Evolutionary conservation across 169 alveolate genomes (phyloP).

Genomic region (Cryptosporidium tyzzeri): DNA sequence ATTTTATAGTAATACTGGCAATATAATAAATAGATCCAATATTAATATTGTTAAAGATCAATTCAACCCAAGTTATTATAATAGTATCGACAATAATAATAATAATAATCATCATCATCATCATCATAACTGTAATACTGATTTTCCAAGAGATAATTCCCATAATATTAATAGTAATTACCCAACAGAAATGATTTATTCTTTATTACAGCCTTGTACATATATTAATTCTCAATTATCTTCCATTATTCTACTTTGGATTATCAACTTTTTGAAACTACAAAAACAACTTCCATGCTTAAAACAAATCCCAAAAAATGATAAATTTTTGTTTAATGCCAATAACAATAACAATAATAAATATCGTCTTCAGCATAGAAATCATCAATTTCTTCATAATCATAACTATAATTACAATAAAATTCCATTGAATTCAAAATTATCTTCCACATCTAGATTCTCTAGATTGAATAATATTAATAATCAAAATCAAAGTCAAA

Average conservation of each 20-base stretch:
- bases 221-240: slow-evolving; percentile 6
- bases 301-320: slow-evolving; percentile 3
- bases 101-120: too few relatives aligned
- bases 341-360: background rate
- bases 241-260: slow-evolving; percentile 36
- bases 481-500: background rate
- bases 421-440: background rate
- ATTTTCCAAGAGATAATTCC: background rate
- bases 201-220: background rate
- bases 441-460: background rate
- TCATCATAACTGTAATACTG: background rate
- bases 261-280: slow-evolving; percentile 1
- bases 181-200: background rate
- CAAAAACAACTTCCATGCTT: slow-evolving; percentile 55
- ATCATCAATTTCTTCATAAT: slow-evolving; percentile 8
- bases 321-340: background rate
- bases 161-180: background rate
- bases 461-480: background rate
- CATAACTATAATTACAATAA: slow-evolving; percentile 1
- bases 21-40: slow-evolving; percentile 19
- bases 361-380: background rate
- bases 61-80: background rate
- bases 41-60: slow-evolving; percentile 6
- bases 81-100: background rate
- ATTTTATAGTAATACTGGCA: slow-evolving; percentile 45